Conservation (phyloP, 805 yeast species). For the Candida sphagnicola region DNA sequence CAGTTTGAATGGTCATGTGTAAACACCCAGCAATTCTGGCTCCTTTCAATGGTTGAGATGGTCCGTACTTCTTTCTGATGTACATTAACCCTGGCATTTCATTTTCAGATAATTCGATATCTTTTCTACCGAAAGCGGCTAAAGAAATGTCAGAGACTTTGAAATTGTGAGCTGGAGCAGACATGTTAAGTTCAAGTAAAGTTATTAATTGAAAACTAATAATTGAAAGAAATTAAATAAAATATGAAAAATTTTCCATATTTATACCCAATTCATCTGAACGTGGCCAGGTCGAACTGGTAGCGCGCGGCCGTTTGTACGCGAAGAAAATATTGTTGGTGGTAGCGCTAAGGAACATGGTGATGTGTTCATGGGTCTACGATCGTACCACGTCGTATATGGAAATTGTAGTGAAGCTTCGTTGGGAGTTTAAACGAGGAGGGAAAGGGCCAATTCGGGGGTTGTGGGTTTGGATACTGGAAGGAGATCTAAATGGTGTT, state of each 20-base stretch:
- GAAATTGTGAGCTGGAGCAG: conserved; percentile 58
- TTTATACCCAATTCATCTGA: background rate
- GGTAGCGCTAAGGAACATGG: too few species aligned
- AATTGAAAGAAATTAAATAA: background rate
- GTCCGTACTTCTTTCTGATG: conserved; percentile 90
- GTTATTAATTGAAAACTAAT: too few species aligned
- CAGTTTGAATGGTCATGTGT: conserved; percentile 99
- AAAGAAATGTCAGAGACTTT: conserved; percentile 97
- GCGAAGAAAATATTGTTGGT: too few species aligned
- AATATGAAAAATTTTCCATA: background rate
- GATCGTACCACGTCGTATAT: too few species aligned
- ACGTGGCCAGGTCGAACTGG: background rate
- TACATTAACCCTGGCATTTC: conserved; percentile 99
- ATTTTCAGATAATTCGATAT: conserved; percentile 96
- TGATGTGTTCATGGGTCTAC: too few species aligned
- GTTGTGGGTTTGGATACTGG: too few species aligned
- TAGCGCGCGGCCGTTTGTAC: too few species aligned
- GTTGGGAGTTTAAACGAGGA: too few species aligned
- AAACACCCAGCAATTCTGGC: conserved; percentile 99
- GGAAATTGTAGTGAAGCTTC: too few species aligned
- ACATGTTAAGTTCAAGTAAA: conserved; percentile 13
- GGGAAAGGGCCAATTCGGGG: too few species aligned
- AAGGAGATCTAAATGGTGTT: too few species aligned
- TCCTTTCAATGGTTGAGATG: conserved; percentile 92
- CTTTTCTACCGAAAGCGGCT: conserved; percentile 99